phyloP scores from a whole-genome alignment of 371 early-diverging fungal species.

The Mortierella sp. region DNA sequence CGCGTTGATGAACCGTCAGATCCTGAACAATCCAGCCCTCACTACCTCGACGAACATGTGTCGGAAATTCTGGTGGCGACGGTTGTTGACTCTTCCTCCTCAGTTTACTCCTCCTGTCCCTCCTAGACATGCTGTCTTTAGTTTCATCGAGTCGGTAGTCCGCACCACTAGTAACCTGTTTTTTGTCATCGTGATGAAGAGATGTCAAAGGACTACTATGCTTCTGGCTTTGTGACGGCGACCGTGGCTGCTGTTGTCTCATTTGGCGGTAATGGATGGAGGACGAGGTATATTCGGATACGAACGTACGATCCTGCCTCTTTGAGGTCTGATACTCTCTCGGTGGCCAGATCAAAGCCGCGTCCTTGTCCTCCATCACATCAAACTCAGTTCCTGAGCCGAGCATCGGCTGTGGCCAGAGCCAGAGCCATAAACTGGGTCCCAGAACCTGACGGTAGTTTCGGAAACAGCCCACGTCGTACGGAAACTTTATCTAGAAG shows the following conservation, averaged over 20 bases:
- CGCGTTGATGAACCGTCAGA: constrained; percentile 46
- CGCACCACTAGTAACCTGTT: too few species aligned
- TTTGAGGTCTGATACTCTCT: constrained; percentile 63
- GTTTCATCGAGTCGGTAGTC: too few species aligned
- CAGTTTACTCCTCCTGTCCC: background rate
- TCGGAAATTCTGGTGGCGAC: constrained; percentile 22
- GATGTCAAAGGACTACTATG: constrained; percentile 17
- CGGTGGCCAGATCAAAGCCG: constrained; percentile 64
- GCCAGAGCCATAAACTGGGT: constrained; percentile 73
- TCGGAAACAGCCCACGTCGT: constrained; percentile 85
- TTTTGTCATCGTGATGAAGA: too few species aligned
- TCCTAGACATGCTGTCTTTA: background rate
- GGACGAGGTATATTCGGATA: constrained; percentile 42
- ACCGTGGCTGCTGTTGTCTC: background rate
- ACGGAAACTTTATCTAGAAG: constrained; percentile 81
- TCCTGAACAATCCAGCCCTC: constrained; percentile 55
- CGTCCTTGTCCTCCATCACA: constrained; percentile 60
- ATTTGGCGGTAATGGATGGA: constrained; percentile 15
- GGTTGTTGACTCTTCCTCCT: background rate
- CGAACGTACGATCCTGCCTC: constrained; percentile 43
- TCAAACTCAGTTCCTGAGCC: constrained; percentile 83
- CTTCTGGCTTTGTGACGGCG: background rate
- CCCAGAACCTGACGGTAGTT: constrained; percentile 89
- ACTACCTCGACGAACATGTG: constrained; percentile 55
- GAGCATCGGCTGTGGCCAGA: constrained; percentile 67